Conservation (phyloP, 257 asterid genomes). For the Oldenlandia corymbosa region DNA sequence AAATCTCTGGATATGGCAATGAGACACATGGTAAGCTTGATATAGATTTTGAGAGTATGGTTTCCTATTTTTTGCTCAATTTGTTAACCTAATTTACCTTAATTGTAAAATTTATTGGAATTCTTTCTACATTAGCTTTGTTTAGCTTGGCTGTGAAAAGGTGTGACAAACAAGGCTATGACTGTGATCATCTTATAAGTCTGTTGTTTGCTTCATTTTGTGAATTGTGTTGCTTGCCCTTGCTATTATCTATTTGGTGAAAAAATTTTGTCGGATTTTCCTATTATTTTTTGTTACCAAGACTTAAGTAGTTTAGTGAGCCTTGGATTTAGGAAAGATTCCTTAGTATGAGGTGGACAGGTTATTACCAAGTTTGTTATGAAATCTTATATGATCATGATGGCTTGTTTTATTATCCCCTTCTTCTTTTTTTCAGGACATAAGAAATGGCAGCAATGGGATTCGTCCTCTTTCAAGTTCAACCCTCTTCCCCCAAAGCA, state of each 20-base stretch:
- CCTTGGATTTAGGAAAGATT: background rate
- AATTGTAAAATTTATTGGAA: background rate
- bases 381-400: background rate
- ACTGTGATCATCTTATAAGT: background rate
- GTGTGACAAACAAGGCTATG: background rate
- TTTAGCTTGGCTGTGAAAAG: background rate
- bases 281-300: too few species aligned
- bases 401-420: background rate
- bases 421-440: conserved; percentile 87
- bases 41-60: too few species aligned
- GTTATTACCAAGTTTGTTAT: background rate
- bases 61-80: background rate
- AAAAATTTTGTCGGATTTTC: background rate
- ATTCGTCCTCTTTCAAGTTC: conserved; percentile 68
- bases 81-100: background rate
- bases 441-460: conserved; percentile 57
- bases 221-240: background rate
- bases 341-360: background rate
- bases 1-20: conserved; percentile 92
- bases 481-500: conserved; percentile 89
- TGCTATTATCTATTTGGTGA: background rate
- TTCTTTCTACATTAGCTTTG: background rate
- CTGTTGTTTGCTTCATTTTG: background rate
- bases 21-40: conserved; percentile 70
- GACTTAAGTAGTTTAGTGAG: too few species aligned